Evolutionary conservation across 805 yeast species (phyloP).

Genomic region (Candida ponderosae): DNA sequence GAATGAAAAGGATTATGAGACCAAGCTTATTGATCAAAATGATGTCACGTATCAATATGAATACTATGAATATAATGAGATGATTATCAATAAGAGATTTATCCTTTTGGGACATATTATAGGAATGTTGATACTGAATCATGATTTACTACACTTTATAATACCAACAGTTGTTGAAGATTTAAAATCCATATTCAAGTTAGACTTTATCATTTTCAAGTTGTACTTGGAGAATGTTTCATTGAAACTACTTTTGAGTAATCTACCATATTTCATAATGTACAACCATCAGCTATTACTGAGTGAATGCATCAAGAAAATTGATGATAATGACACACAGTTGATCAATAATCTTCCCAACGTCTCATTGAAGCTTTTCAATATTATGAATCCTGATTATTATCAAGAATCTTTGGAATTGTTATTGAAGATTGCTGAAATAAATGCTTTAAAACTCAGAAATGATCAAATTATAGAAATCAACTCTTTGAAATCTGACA

Average conservation of each 20-base stretch:
- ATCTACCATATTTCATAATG: no score
- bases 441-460: no score
- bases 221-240: background rate
- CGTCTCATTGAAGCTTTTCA: no score
- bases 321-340: no score
- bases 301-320: no score
- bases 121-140: slow-evolving; percentile 1
- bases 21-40: slow-evolving; percentile 1
- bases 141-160: slow-evolving; percentile 2
- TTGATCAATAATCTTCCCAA: no score
- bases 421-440: slow-evolving; percentile 1
- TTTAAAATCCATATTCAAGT: background rate
- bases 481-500: no score
- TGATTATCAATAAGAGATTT: slow-evolving; percentile 1
- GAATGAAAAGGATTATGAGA: background rate
- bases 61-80: background rate
- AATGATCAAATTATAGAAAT: slow-evolving; percentile 1
- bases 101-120: slow-evolving; percentile 5
- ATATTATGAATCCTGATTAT: no score
- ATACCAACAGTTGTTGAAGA: slow-evolving; percentile 3
- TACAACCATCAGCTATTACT: no score
- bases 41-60: background rate
- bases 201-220: background rate
- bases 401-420: background rate
- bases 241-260: background rate